These are phyloP conservation scores for Tulasnella sp. DNA, from an alignment of 768 basidiomycete species.

Conservation along the genomic window DNA sequence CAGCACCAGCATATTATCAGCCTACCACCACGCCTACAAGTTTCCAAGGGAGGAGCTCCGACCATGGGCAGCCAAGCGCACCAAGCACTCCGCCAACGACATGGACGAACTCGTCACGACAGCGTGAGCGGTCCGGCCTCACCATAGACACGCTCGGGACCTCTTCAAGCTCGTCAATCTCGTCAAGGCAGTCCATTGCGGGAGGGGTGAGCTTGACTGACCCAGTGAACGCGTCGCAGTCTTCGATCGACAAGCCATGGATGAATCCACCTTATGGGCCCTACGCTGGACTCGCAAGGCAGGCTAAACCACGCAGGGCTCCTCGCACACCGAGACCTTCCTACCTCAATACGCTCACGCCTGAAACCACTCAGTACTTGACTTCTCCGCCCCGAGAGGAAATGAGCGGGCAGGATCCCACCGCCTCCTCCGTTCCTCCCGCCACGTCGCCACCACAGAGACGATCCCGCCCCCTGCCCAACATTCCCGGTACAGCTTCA, in stretches of 20 bases:
- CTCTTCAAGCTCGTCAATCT: no score
- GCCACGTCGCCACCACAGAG: not conserved
- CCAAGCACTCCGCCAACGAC: not conserved
- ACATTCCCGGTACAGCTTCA: not conserved
- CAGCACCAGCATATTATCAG: not conserved
- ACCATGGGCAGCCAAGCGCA: not conserved
- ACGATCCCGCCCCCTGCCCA: not conserved
- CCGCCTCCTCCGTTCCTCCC: not conserved
- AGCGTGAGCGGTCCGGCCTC: not conserved
- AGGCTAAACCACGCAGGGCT: not conserved
- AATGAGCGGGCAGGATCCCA: not conserved
- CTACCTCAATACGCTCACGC: not conserved
- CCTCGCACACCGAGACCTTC: not conserved
- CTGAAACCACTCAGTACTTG: not conserved
- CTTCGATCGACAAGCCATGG: no score
- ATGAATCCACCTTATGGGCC: not conserved
- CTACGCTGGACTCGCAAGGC: not conserved
- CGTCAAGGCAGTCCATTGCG: no score
- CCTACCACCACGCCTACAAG: not conserved
- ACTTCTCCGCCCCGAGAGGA: not conserved
- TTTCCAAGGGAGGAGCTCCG: not conserved
- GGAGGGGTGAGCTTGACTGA: no score
- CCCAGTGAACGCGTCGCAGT: no score
- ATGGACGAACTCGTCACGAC: not conserved
- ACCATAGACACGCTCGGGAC: no score